These are phyloP conservation scores for Neophaeococcomyces mojaviensis DNA, from an alignment of 2,329 filamentous ascomycete species.

Conservation along the genomic window DNA sequence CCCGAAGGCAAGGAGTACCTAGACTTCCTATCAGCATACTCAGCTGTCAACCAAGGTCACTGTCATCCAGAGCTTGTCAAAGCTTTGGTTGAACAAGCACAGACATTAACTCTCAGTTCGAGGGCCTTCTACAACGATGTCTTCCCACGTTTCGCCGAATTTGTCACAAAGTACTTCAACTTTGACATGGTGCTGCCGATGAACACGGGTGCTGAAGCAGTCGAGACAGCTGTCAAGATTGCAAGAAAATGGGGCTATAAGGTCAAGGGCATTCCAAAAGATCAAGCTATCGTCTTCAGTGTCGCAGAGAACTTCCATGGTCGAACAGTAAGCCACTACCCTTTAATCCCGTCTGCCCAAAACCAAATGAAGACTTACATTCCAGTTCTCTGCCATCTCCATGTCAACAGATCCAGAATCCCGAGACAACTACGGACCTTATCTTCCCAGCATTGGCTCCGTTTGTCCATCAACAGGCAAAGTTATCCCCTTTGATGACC, in stretches of 20 bases:
- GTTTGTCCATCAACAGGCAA: slow-evolving; percentile 66
- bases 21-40: slow-evolving; percentile 97
- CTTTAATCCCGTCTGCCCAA: background rate
- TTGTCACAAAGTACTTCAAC: slow-evolving; percentile 78
- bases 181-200: slow-evolving; percentile 98
- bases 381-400: slow-evolving; percentile 83
- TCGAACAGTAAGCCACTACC: slow-evolving; percentile 61
- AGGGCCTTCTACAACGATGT: slow-evolving; percentile 98
- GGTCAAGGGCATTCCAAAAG: slow-evolving; percentile 78
- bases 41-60: slow-evolving; percentile 94
- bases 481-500: slow-evolving; percentile 77
- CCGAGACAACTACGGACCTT: slow-evolving; percentile 92
- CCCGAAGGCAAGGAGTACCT: slow-evolving; percentile 92
- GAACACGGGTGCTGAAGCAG: slow-evolving; percentile 95
- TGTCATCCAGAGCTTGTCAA: slow-evolving; percentile 95
- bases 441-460: slow-evolving; percentile 80
- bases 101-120: slow-evolving; percentile 82
- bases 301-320: slow-evolving; percentile 94
- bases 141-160: slow-evolving; percentile 90
- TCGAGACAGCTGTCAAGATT: slow-evolving; percentile 93
- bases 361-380: slow-evolving; percentile 14
- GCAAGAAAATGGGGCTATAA: slow-evolving; percentile 98
- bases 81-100: slow-evolving; percentile 80
- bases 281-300: slow-evolving; percentile 76
- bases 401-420: slow-evolving; percentile 94